A percentile compares a stretch with the other conserved stretches of the same genome.
These are phyloP conservation scores for Mesembryanthemum crystallinum DNA, from an alignment of 148 eudicot genomes.

Conservation along the genomic window DNA sequence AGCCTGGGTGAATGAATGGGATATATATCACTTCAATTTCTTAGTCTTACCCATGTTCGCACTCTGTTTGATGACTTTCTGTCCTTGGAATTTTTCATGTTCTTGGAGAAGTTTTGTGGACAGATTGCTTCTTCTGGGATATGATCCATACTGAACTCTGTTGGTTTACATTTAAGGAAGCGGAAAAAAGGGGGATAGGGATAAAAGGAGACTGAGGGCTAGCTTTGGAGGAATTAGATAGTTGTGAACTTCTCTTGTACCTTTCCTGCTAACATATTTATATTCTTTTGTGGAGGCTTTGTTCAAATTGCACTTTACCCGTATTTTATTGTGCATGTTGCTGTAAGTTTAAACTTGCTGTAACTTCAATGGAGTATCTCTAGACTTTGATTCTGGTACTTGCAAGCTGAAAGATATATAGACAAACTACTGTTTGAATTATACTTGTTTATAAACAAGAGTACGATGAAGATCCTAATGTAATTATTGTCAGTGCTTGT, in stretches of 20 bases:
- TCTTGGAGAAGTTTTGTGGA: not conserved
- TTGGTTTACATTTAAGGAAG: not conserved
- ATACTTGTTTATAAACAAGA: not conserved
- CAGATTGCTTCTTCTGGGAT: not conserved
- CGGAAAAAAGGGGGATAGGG: not conserved
- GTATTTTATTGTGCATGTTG: not conserved
- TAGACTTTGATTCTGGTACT: not conserved
- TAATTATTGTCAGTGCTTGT: not conserved
- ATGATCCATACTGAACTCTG: not conserved
- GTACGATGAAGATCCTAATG: not conserved
- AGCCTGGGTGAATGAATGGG: not conserved
- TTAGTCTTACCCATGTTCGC: not conserved
- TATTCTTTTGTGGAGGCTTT: not conserved
- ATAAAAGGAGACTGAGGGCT: not conserved
- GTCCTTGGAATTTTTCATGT: not conserved
- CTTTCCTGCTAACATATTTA: not conserved
- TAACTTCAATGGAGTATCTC: not conserved
- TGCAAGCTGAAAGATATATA: not conserved
- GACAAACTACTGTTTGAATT: not conserved
- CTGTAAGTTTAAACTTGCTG: not conserved
- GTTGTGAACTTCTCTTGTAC: not conserved
- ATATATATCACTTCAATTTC: not conserved
- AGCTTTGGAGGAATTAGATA: not conserved
- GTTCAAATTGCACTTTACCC: not conserved
- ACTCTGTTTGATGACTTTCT: not conserved